Evolutionary conservation across 257 asterid genomes (phyloP).

Genomic region (Linaria vulgaris): DNA sequence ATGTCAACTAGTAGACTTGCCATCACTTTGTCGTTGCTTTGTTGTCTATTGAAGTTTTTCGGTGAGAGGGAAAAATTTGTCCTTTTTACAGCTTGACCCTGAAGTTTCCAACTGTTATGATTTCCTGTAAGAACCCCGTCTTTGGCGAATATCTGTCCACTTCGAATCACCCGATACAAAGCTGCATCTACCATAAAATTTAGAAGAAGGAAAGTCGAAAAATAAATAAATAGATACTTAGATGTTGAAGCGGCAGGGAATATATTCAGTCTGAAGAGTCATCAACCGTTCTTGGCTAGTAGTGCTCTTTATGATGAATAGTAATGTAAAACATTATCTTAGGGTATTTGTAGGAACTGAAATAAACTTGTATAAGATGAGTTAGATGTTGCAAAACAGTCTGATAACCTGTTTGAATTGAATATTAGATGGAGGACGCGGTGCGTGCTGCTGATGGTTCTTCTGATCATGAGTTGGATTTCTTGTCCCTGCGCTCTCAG

Average conservation of each 20-base stretch:
- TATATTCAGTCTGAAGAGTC: conserved; percentile 16
- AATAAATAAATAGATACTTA: neutral
- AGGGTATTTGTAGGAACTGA: neutral
- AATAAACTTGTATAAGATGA: conserved; percentile 15
- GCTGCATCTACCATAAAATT: neutral
- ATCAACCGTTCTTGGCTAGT: conserved; percentile 9
- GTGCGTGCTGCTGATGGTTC: conserved; percentile 86
- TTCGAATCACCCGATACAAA: conserved; percentile 2
- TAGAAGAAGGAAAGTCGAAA: neutral
- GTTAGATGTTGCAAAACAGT: conserved; percentile 10
- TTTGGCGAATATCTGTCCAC: neutral
- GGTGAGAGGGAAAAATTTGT: conserved; percentile 3
- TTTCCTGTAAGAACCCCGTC: conserved; percentile 18
- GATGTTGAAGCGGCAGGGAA: neutral
- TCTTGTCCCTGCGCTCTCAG: conserved; percentile 73
- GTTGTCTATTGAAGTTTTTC: conserved; percentile 15
- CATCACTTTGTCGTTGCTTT: neutral
- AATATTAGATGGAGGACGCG: conserved; percentile 76
- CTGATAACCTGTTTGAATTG: conserved; percentile 29
- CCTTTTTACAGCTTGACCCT: neutral
- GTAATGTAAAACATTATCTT: conserved; percentile 8
- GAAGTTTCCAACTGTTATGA: conserved; percentile 11
- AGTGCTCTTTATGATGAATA: conserved; percentile 9
- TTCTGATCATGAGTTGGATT: conserved; percentile 75
- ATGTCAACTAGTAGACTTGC: conserved; percentile 12